phyloP scores from a whole-genome alignment of 129 eudicot genomes.

The Pulicaria dysenterica region DNA sequence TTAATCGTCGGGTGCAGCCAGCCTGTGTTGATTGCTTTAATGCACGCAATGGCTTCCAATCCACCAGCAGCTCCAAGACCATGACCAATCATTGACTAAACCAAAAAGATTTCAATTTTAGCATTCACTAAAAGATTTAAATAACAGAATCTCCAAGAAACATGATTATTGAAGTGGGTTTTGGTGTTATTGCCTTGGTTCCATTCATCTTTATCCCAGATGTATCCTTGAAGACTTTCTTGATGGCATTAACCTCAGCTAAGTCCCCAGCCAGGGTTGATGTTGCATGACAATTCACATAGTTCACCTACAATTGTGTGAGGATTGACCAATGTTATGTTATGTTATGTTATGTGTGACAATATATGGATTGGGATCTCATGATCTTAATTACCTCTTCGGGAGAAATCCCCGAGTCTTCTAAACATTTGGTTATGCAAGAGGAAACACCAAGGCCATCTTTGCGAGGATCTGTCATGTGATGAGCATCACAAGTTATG shows the following conservation, averaged over 20 bases:
- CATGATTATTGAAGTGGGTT: background rate
- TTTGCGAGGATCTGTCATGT: conserved; percentile 88
- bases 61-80: conserved; percentile 94
- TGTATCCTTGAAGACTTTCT: conserved; percentile 73
- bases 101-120: background rate
- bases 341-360: background rate
- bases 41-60: conserved; percentile 78
- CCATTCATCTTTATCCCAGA: conserved; percentile 86
- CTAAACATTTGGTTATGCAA: conserved; percentile 69
- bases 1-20: conserved; percentile 91
- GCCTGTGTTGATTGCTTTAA: conserved; percentile 76
- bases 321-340: background rate
- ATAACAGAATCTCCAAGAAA: background rate
- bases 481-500: conserved; percentile 88
- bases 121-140: background rate
- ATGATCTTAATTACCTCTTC: conserved; percentile 59
- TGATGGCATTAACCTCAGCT: conserved; percentile 86
- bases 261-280: conserved; percentile 86
- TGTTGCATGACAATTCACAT: conserved; percentile 87
- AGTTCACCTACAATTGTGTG: conserved; percentile 63
- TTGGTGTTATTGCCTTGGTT: conserved; percentile 55
- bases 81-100: conserved; percentile 86
- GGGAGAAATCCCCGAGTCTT: conserved; percentile 77
- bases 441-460: conserved; percentile 91
- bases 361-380: background rate